Evolutionary conservation across 345 rosid species (phyloP), one percentile per base, ranked within the genome.

Genomic region (Acer saccharum): DNA sequence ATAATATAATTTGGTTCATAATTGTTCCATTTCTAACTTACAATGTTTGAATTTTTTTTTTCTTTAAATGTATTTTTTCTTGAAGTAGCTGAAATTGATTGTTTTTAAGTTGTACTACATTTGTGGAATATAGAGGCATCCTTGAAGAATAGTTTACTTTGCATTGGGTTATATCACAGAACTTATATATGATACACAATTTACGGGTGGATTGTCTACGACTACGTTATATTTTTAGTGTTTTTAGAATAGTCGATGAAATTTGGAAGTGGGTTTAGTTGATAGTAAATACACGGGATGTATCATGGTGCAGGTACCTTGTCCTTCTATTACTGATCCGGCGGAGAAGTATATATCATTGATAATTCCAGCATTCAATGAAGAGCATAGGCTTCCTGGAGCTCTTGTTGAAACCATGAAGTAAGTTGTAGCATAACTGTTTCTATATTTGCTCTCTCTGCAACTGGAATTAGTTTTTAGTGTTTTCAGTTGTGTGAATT

Each of bases 341-440:
- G 90, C 98, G 0, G 91, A 87, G 76, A 94, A 92, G 89, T 94
- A 95, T 84, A 43, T 95, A 48, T 92, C 99, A 11, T 77, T 95
- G 78, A 88, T 95, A 69, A 84, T 95, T 82, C 99, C 99, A 13
- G 99, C 99, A 4, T 94, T 63, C 76, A 95, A 95, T 65, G 99
- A 95, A 82, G 98, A 93, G 84, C 86, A 84, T 74, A 90, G 99
- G 74, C 99, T 95, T 81, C 98, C 98, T 75, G 90, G 83, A 48
- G 95, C 97, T 48, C 94, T 95, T 66, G 90, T 87, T 78, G 99
- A 95, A 86, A 89, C 97, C 23, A 87, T 96, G 88, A 88, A 84
- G 98, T 96, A 86, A 77, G 93, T 87, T 78, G 1, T 46, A 67
- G 12, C 58, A 46, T 69, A 58, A 43, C 2, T 67, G 14, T 63